Evolutionary conservation across 768 basidiomycete species (phyloP).

Genomic region (Chiua virens): DNA sequence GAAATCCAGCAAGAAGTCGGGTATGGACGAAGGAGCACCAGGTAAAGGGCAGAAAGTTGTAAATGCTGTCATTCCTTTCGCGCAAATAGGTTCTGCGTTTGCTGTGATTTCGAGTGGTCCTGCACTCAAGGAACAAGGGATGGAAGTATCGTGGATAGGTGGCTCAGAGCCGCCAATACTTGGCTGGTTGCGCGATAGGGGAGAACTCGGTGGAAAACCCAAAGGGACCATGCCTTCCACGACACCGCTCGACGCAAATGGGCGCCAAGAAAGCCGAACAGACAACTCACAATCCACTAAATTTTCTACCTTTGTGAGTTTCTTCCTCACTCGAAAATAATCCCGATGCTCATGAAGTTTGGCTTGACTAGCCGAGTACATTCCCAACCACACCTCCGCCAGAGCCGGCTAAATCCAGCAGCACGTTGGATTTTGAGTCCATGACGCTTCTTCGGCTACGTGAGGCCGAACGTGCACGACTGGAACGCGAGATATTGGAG

Average conservation of each 20-base stretch:
- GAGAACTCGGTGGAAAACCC: constrained; percentile 47
- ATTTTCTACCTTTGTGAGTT: constrained; percentile 46
- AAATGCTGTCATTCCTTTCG: constrained; percentile 74
- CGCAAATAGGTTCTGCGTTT: constrained; percentile 74
- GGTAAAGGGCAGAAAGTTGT: constrained; percentile 45
- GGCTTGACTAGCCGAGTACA: constrained; percentile 17
- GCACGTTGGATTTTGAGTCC: constrained; percentile 73
- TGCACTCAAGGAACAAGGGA: constrained; percentile 51
- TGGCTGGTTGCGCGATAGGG: constrained; percentile 70
- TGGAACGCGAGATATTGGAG: constrained; percentile 77
- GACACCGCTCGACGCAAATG: constrained; percentile 20
- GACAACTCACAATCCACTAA: constrained; percentile 20
- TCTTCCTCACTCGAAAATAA: neutral
- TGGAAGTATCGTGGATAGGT: constrained; percentile 74
- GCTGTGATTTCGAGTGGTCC: constrained; percentile 66
- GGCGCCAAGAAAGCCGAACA: neutral
- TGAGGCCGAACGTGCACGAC: constrained; percentile 73
- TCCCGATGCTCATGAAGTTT: constrained; percentile 4
- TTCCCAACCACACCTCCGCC: constrained; percentile 15
- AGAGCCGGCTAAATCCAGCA: constrained; percentile 24
- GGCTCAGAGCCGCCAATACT: constrained; percentile 71
- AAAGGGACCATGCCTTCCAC: constrained; percentile 13
- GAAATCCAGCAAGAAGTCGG: constrained; percentile 41
- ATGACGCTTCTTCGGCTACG: constrained; percentile 78
- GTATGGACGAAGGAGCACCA: constrained; percentile 42